These are phyloP conservation scores for Xerocomus tenax DNA, from an alignment of 1,284 basidiomycete genomes.

Conservation along the genomic window DNA sequence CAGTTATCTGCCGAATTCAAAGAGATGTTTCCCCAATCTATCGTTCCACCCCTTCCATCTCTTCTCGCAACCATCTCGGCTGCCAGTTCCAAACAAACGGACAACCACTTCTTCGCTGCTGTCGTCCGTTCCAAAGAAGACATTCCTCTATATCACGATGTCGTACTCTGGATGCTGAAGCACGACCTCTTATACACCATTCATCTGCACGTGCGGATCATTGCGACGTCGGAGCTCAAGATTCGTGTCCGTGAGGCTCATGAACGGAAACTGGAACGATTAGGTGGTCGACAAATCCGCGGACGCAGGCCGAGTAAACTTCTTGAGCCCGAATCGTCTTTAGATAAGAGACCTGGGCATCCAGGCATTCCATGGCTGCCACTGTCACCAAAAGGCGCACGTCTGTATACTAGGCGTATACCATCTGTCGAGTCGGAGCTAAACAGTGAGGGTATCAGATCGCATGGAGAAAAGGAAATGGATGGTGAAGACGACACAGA, in stretches of 20 bases:
- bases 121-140: slow-evolving; percentile 62
- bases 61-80: slow-evolving; percentile 68
- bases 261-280: slow-evolving; percentile 37
- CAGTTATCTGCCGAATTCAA: slow-evolving; percentile 59
- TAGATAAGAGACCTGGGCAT: slow-evolving; percentile 20
- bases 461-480: slow-evolving; percentile 21
- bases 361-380: slow-evolving; percentile 36
- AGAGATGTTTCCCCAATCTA: slow-evolving; percentile 52
- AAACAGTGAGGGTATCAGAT: slow-evolving; percentile 33
- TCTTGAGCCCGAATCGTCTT: slow-evolving; percentile 20
- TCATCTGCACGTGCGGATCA: slow-evolving; percentile 78
- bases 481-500: slow-evolving; percentile 32
- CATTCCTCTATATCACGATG: slow-evolving; percentile 67
- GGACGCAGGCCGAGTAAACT: slow-evolving; percentile 22
- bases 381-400: slow-evolving; percentile 45
- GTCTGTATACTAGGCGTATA: slow-evolving; percentile 37
- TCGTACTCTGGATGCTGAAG: slow-evolving; percentile 89
- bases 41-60: slow-evolving; percentile 63
- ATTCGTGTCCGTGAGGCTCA: slow-evolving; percentile 45
- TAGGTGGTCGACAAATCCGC: slow-evolving; percentile 21
- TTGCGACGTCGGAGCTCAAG: slow-evolving; percentile 75
- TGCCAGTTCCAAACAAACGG: slow-evolving; percentile 50
- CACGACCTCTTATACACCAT: slow-evolving; percentile 78
- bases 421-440: slow-evolving; percentile 39
- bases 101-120: slow-evolving; percentile 69